Percentiles rank a stretch among this genome's conserved stretches.
These are phyloP conservation scores for Aspergillus cavernicola DNA, from an alignment of 495 filamentous ascomycete species.

Conservation along the genomic window DNA sequence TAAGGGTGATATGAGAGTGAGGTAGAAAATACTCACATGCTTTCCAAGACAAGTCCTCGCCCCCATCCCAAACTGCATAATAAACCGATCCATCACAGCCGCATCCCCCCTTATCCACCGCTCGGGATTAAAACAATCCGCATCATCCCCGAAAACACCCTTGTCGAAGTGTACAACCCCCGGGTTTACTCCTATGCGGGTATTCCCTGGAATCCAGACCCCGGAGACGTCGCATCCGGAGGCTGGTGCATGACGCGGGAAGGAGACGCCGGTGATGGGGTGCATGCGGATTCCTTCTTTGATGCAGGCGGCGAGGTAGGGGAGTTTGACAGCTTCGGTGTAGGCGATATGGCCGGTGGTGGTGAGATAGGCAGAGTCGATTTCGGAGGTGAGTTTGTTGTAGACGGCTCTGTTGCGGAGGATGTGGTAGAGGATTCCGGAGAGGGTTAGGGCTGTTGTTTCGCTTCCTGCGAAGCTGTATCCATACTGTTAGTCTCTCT, in stretches of 20 bases:
- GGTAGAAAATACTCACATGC: not conserved
- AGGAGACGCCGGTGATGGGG: not conserved
- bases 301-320: not conserved
- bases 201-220: not conserved
- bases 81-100: slow-evolving; percentile 12
- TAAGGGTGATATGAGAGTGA: not conserved
- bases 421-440: slow-evolving; percentile 59
- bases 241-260: not conserved
- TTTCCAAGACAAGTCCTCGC: not conserved
- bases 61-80: slow-evolving; percentile 6
- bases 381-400: slow-evolving; percentile 43
- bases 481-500: not conserved
- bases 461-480: slow-evolving; percentile 42
- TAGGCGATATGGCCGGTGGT: slow-evolving; percentile 33
- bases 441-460: slow-evolving; percentile 57
- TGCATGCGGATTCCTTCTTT: slow-evolving; percentile 8
- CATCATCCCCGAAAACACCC: slow-evolving; percentile 19
- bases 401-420: slow-evolving; percentile 48
- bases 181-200: slow-evolving; percentile 33
- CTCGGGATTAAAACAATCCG: slow-evolving; percentile 17
- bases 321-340: slow-evolving; percentile 25
- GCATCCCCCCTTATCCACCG: slow-evolving; percentile 11
- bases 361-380: slow-evolving; percentile 44
- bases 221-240: not conserved
- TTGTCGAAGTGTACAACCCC: slow-evolving; percentile 18